phyloP scores from a whole-genome alignment of 2,329 filamentous ascomycete genomes.

The Pestalotiopsis sp. region DNA sequence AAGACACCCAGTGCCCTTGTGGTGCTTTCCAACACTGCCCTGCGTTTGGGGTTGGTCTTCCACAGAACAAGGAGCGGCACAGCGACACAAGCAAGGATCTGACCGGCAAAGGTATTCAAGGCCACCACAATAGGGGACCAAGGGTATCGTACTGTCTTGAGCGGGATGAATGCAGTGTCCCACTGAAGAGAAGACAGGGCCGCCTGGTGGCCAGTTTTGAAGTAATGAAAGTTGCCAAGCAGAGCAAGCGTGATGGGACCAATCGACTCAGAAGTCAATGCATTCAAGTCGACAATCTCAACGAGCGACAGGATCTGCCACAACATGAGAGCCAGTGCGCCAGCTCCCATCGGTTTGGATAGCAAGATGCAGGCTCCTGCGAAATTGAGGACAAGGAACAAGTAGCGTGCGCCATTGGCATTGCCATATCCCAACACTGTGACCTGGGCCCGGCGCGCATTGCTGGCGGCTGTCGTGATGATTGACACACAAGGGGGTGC shows the following conservation, averaged over 20 bases:
- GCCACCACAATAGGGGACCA: slow-evolving; percentile 82
- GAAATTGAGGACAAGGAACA: slow-evolving; percentile 80
- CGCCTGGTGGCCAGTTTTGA: slow-evolving; percentile 97
- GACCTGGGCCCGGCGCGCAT: slow-evolving; percentile 55
- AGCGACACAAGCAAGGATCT: slow-evolving; percentile 78
- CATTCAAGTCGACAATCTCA: slow-evolving; percentile 64
- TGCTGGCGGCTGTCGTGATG: slow-evolving; percentile 48
- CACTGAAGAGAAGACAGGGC: slow-evolving; percentile 88
- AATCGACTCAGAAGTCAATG: slow-evolving; percentile 68
- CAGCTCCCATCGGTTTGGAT: slow-evolving; percentile 92
- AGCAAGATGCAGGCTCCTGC: slow-evolving; percentile 76
- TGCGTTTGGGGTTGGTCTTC: slow-evolving; percentile 81
- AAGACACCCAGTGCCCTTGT: slow-evolving; percentile 75
- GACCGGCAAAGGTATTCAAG: slow-evolving; percentile 87
- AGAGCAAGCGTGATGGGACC: slow-evolving; percentile 83
- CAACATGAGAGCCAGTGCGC: slow-evolving; percentile 77
- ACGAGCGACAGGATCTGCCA: slow-evolving; percentile 87
- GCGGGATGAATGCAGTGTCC: slow-evolving; percentile 91
- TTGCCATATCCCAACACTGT: slow-evolving; percentile 91
- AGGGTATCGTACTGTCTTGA: slow-evolving; percentile 82
- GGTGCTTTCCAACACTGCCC: slow-evolving; percentile 69
- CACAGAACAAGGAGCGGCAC: slow-evolving; percentile 84
- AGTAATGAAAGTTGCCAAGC: slow-evolving; percentile 93
- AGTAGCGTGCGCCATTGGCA: slow-evolving; percentile 87
- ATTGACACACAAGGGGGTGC: slow-evolving; percentile 84